Evolutionary conservation across 805 yeast genomes (phyloP), one percentile per base, ranked within the genome.

Genomic region (Barnettozyma vustinii): DNA sequence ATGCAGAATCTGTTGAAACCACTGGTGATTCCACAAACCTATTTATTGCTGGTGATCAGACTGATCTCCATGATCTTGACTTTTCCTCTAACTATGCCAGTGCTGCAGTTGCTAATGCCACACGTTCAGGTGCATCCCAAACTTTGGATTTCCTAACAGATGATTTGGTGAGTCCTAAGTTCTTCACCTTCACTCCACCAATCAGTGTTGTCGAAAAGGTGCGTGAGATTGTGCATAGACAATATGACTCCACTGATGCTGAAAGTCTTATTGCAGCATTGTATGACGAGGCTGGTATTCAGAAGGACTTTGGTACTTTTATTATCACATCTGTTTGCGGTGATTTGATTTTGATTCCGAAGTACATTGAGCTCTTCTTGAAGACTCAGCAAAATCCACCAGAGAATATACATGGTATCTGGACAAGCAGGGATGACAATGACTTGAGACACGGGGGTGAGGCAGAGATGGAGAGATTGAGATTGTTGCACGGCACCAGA

Each of bases 361-460:
- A 71, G 42, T 73, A 69, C 51, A 64, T 73, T 50, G 64, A 71
- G 49, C 59, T 64, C 37, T 71, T 70, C 60, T 65, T 73, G 40
- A 66, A 66, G 51, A 63, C 69, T 23, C 70, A 70, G 32, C 62
- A 66, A 15, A 70, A 72, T 51, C 77, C 76, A 10, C 77, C 77
- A 35, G 53, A 56, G 46, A 60, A 70, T 46, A 67, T 67, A 9
- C 69, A 72, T n/a, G 77, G 76, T 46, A 68, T 73, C 40, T 73
- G 77, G 77, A 72, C 75, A 2, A 56, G 65, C 25, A 71, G 68
- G 42, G 76, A 73, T 61, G 77, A 73, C 52, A 66, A 58, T 16
- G 61, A 63, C 52, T 54, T 73, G 46, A 66, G 61, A 45, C 50
- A 62, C 23, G 63, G 60, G 21, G 65, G 63, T 37, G 65, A 59